Percentiles rank a stretch among this genome's conserved stretches.
Conservation (phyloP, 495 filamentous ascomycete genomes). For the Elaphomyces granulatus region DNA sequence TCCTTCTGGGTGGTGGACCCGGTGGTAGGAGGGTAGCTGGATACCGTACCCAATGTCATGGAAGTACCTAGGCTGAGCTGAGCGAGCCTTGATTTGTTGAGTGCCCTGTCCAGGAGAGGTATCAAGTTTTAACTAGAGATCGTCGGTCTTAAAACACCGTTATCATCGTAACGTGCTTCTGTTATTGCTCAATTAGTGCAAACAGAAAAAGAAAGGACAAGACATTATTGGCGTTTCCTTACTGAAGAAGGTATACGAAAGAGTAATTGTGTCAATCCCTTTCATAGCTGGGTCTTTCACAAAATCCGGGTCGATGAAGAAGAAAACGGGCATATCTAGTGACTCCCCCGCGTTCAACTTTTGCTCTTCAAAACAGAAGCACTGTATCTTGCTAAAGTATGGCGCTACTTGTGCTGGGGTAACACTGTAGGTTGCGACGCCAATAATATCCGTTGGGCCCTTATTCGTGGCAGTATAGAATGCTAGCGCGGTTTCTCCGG, state of each 20-base stretch:
- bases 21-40: too few species aligned
- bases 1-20: too few species aligned
- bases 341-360: constrained; percentile 88
- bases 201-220: neutral
- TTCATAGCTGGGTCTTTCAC: constrained; percentile 82
- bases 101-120: too few species aligned
- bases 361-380: constrained; percentile 98
- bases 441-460: constrained; percentile 82
- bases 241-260: constrained; percentile 99
- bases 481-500: constrained; percentile 91
- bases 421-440: constrained; percentile 94
- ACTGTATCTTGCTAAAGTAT: constrained; percentile 99
- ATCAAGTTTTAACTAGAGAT: neutral
- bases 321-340: constrained; percentile 99
- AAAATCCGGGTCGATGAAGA: constrained; percentile 96
- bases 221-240: constrained; percentile 24
- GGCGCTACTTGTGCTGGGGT: constrained; percentile 91
- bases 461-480: constrained; percentile 97
- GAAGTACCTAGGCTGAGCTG: too few species aligned
- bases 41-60: too few species aligned
- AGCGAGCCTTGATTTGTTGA: too few species aligned
- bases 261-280: constrained; percentile 83
- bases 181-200: constrained; percentile 16
- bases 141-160: constrained; percentile 43
- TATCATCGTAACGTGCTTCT: constrained; percentile 83